Base-by-base conservation (phyloP, 2,329 filamentous ascomycete species). In the Arthrobotrys pseudoclavata region DNA sequence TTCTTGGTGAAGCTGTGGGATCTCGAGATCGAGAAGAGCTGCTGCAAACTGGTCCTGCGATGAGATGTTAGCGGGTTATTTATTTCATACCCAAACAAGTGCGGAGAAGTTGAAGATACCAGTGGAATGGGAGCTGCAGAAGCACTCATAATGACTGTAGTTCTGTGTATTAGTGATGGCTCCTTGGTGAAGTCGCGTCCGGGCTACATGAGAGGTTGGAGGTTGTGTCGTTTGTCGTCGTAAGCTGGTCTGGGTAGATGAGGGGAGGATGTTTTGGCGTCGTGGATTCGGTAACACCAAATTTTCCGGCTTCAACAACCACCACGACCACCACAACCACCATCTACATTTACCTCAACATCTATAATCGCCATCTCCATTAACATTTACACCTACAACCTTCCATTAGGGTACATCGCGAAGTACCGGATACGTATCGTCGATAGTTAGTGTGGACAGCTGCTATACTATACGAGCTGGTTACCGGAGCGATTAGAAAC, bases 1-100 rank as follows among this genome's bases (percentile, higher is more conserved):
- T 52, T 82, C 81, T n/a, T 75, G 60, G 62, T 81, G 79, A 48
- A 82, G 80, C 40, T 80, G 80, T 34, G 80, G 69, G 4, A 81
- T 67, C 40, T 80, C 79, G 22, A 81, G 81, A 10, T 80, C 79
- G 9, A 67, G 64, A 47, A 81, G 76, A 15, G 79, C 80, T 10
- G 55, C 66, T 22, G 76, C 78, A 37, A 81, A 81, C 55, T 79
- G 63, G 53, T 80, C 79, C 80, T 81, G 40, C 29, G 20, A 20
- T 15, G 34, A 13, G 37, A 31, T 15, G 45, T 63, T 55, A 70
- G 45, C n/a, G 40, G 61, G 60, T 20, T 20, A 24, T 15, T 47
- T 20, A 31, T 4, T 7, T 4, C 2, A 40, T 6, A 3, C 13
- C 37, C 13, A 40, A n/a, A 26, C 10, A 57, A 48, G 22, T 45